Evolutionary conservation across 768 basidiomycete species (phyloP), one percentile per base, ranked within the genome.

Genomic region (Suillus lakei): DNA sequence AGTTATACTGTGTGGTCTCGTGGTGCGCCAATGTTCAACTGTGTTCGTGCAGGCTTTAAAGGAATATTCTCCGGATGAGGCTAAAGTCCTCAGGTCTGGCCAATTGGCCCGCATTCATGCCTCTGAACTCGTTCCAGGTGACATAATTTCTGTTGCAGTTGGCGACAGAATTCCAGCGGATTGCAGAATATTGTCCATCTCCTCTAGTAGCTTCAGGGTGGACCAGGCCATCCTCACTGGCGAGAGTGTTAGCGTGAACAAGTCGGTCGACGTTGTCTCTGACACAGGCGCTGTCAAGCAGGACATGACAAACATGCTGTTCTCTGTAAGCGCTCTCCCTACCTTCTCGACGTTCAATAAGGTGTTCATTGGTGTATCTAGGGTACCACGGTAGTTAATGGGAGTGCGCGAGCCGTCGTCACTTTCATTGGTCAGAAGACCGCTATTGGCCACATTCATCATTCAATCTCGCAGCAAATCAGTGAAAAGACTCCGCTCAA

Each of bases 171-270:
- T 99, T 63, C 96, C 97, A 28, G 97, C 97, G 9, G 97, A 99
- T 81, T 95, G 93, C 77, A 84, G 96, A 71, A 79, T 99, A 44
- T 78, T 98, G 60, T 92, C 92, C 21, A 87, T 99, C 66, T 91
- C 93, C 0, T 97, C 95, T 23, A 96, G 93, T 66, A 96, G 91
- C 75, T 98, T 99, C 80, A 86, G 96, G 60, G 83, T 98, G 61
- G 97, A 99, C 77, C 97, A 99, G 78, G 96, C 97, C 38, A 93
- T 99, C 73, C 85, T 99, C 60, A 99, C 97, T 2, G 97, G 97
- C 30, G 97, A 99, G 80, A 94, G 92, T 70, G 84, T 83, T 65
- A 95, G 93, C 68, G 96, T 98, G 48, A 87, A 88, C 81, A 99
- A 99, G 80, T 86, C 81, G 23, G 74, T 86, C 7, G 87, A 86